Evolutionary conservation across 139 green algal genomes (phyloP).

Genomic region (Deuterostichococcus epilithicus): DNA sequence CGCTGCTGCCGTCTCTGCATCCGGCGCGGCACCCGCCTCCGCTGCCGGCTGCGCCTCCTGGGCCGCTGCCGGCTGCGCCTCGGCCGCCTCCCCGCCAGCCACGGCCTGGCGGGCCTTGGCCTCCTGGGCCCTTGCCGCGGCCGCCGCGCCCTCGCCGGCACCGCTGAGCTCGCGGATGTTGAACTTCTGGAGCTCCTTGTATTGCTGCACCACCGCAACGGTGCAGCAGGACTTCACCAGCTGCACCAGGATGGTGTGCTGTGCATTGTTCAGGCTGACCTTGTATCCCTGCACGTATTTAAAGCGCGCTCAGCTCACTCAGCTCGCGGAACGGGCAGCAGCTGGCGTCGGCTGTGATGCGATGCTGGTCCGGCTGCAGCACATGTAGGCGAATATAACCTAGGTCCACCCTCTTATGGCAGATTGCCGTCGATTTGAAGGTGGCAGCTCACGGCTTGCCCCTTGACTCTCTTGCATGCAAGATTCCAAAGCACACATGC

Average conservation of each 20-base stretch:
- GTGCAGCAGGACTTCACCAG: slow-evolving; percentile 35
- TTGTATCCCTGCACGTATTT: slow-evolving; percentile 35
- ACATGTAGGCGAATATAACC: too few species aligned
- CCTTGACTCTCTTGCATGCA: background rate
- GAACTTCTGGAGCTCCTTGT: slow-evolving; percentile 22
- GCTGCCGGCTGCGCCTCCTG: too few species aligned
- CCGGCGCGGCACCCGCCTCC: background rate
- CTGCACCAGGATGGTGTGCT: slow-evolving; percentile 46
- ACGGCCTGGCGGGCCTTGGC: background rate
- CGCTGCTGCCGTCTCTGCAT: too few species aligned
- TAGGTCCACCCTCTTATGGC: too few species aligned
- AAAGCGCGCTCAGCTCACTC: too few species aligned
- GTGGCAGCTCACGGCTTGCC: background rate
- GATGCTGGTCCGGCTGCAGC: too few species aligned
- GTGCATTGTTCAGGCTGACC: slow-evolving; percentile 36
- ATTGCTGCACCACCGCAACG: slow-evolving; percentile 39
- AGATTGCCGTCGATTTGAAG: too few species aligned
- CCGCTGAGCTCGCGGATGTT: slow-evolving; percentile 22
- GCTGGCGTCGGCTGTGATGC: background rate
- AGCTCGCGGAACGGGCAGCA: too few species aligned
- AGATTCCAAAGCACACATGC: background rate
- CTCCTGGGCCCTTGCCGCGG: too few species aligned
- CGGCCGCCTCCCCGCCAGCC: too few species aligned
- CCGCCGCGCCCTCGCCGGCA: background rate
- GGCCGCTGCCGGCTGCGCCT: too few species aligned